These are phyloP conservation scores for Kurtzmaniella natalensis DNA, from an alignment of 1,139 yeast species.

Conservation along the genomic window DNA sequence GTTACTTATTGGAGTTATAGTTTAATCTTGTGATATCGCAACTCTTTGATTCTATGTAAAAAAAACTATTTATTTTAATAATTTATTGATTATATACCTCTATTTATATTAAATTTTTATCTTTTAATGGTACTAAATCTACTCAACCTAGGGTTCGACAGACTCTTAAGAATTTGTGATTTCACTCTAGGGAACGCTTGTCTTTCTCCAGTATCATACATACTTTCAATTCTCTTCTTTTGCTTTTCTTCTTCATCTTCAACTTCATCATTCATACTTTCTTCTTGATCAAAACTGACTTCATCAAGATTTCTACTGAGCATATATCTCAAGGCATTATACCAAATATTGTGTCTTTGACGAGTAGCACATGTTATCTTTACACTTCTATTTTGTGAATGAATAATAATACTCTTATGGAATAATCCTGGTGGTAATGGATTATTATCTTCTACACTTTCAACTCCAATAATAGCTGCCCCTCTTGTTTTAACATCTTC, in stretches of 20 bases:
- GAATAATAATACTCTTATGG: slow-evolving; percentile 77
- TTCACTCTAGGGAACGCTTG: slow-evolving; percentile 26
- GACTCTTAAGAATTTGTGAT: slow-evolving; percentile 7
- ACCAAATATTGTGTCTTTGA: slow-evolving; percentile 90
- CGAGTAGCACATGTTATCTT: slow-evolving; percentile 86
- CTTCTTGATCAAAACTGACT: slow-evolving; percentile 40
- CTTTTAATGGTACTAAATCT: slow-evolving; percentile 21
- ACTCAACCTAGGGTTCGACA: slow-evolving; percentile 18
- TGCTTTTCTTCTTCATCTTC: slow-evolving; percentile 14
- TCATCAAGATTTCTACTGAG: slow-evolving; percentile 67
- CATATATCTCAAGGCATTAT: slow-evolving; percentile 74
- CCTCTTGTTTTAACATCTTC: slow-evolving; percentile 66
- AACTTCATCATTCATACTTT: slow-evolving; percentile 13
- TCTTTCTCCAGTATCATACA: slow-evolving; percentile 23
- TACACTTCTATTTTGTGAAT: slow-evolving; percentile 62
- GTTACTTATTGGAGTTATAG: too few relatives aligned
- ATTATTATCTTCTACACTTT: slow-evolving; percentile 77
- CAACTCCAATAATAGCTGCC: slow-evolving; percentile 75
- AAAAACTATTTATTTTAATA: too few relatives aligned
- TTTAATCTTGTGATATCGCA: too few relatives aligned
- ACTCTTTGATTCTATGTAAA: background rate
- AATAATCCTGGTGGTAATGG: slow-evolving; percentile 89
- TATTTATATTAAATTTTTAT: slow-evolving; percentile 5
- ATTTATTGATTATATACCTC: slow-evolving; percentile 1
- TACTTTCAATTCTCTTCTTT: slow-evolving; percentile 6